Evolutionary conservation across 208 protist genomes (phyloP).

Genomic region (Tritrichomonas foetus): DNA sequence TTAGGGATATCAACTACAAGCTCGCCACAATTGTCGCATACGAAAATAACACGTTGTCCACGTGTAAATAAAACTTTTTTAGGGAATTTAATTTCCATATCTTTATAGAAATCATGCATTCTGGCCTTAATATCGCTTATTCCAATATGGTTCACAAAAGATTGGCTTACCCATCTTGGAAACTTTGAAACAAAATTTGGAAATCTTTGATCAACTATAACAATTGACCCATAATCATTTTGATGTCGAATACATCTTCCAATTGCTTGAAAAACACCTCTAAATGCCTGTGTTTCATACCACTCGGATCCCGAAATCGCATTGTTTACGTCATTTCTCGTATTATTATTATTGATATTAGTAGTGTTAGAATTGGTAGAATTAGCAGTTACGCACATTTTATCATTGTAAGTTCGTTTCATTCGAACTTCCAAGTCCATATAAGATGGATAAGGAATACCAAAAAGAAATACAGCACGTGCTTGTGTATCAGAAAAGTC

Average conservation of each 20-base stretch:
- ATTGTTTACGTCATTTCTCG: too few species aligned
- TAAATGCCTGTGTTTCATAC: background rate
- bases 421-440: background rate
- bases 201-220: constrained; percentile 52
- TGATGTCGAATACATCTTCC: constrained; percentile 52
- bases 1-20: too few species aligned
- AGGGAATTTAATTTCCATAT: too few species aligned
- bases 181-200: background rate
- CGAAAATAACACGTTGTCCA: too few species aligned
- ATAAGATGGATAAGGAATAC: background rate
- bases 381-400: background rate
- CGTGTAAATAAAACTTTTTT: too few species aligned
- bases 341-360: too few species aligned
- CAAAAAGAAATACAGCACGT: constrained; percentile 41
- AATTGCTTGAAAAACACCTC: constrained; percentile 44
- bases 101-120: too few species aligned
- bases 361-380: too few species aligned
- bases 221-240: constrained; percentile 51
- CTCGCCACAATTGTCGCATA: too few species aligned
- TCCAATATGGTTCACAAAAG: too few species aligned
- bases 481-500: constrained; percentile 41
- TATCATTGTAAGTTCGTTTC: background rate
- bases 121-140: too few species aligned
- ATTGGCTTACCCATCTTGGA: background rate
- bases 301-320: background rate